Percentiles rank a stretch among this genome's conserved stretches.
Conservation (phyloP, 2,329 filamentous ascomycete genomes). For the Ophiostoma novo-ulmi region DNA sequence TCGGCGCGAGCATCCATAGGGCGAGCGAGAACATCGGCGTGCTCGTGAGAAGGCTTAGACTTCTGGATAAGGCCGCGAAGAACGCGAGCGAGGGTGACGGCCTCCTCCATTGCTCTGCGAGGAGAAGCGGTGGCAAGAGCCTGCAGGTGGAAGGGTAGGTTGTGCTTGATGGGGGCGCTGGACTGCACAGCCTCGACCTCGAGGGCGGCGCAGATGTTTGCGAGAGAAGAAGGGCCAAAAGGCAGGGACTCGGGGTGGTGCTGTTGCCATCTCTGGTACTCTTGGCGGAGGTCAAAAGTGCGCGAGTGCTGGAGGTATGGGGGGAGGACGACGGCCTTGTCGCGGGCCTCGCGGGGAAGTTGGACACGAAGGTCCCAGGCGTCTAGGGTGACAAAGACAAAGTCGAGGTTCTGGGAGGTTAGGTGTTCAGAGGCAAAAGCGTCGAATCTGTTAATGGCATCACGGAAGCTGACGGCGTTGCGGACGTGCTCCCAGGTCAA, state of each 20-base stretch:
- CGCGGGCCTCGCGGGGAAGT: conserved; percentile 91
- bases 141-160: conserved; percentile 95
- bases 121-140: conserved; percentile 92
- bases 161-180: conserved; percentile 97
- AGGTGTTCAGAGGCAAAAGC: conserved; percentile 89
- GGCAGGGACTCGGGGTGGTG: conserved; percentile 96
- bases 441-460: conserved; percentile 93
- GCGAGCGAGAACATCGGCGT: conserved; percentile 87
- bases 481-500: conserved; percentile 98
- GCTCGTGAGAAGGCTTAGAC: conserved; percentile 88
- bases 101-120: conserved; percentile 94
- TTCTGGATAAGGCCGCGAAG: conserved; percentile 90
- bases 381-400: conserved; percentile 96
- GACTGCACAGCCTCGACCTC: conserved; percentile 97
- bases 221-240: conserved; percentile 89
- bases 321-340: conserved; percentile 94
- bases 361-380: conserved; percentile 98
- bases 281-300: conserved; percentile 92
- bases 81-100: conserved; percentile 87
- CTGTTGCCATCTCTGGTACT: conserved; percentile 98
- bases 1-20: conserved; percentile 97
- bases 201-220: conserved; percentile 96
- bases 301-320: conserved; percentile 96
- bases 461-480: conserved; percentile 93
- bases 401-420: conserved; percentile 84